Percentiles rank a stretch among this genome's conserved stretches.
These are phyloP conservation scores for Avena eriantha DNA, from an alignment of 176 grass and related monocot genomes.

Conservation along the genomic window DNA sequence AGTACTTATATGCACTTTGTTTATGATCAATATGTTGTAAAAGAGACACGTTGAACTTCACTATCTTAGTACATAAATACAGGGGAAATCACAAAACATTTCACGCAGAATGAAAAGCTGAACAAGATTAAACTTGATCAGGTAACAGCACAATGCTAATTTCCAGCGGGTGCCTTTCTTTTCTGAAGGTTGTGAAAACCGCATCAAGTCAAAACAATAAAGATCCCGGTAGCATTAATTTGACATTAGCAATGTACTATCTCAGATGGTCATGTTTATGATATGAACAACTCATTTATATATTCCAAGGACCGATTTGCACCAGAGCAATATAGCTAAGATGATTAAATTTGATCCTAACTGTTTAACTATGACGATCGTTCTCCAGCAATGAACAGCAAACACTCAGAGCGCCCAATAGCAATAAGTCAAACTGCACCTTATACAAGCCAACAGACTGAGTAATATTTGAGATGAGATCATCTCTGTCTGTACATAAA, in stretches of 20 bases:
- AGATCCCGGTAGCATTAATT: neutral
- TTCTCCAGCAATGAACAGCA: neutral
- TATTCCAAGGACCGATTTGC: neutral
- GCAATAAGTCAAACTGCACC: neutral
- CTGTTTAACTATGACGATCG: neutral
- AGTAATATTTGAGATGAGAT: neutral
- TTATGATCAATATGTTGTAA: neutral
- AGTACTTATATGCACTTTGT: neutral
- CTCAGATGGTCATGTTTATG: neutral
- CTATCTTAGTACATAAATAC: conserved; percentile 7
- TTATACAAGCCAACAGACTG: neutral
- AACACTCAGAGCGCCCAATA: neutral
- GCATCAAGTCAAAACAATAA: neutral
- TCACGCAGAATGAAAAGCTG: conserved; percentile 6
- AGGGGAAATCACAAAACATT: conserved; percentile 1
- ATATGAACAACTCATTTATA: neutral
- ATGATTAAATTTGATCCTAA: neutral
- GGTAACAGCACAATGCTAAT: neutral
- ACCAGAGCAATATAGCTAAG: neutral
- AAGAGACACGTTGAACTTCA: neutral
- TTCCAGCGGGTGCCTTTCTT: neutral
- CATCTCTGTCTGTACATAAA: neutral
- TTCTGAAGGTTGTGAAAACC: neutral
- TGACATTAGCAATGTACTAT: neutral
- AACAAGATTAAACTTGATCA: neutral